Percentiles rank a stretch among this genome's conserved stretches.
phyloP scores from a whole-genome alignment of 148 eudicot genomes.

The Nepenthes gracilis region DNA sequence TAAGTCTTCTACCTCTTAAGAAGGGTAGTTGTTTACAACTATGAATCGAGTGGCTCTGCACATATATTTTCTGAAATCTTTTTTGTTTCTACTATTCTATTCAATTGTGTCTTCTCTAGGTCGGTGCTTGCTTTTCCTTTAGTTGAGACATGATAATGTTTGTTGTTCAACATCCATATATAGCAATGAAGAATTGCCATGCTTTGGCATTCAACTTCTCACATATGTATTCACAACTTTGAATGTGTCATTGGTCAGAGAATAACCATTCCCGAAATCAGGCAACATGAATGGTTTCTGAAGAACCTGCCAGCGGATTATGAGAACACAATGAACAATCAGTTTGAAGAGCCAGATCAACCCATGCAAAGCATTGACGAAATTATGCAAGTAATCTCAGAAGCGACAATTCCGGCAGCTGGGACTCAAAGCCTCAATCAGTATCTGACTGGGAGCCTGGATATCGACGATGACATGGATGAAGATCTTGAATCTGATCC shows the following conservation, averaged over 20 bases:
- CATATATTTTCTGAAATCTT: too few relatives aligned
- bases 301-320: slow-evolving; percentile 78
- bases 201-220: too few relatives aligned
- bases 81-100: too few relatives aligned
- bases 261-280: slow-evolving; percentile 66
- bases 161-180: too few relatives aligned
- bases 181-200: too few relatives aligned
- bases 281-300: slow-evolving; percentile 78
- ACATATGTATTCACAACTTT: not conserved
- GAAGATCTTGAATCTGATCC: slow-evolving; percentile 85
- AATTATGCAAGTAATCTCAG: slow-evolving; percentile 83
- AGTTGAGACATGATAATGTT: too few relatives aligned
- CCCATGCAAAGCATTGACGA: slow-evolving; percentile 77
- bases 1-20: too few relatives aligned
- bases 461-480: slow-evolving; percentile 87
- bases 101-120: too few relatives aligned
- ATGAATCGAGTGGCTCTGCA: too few relatives aligned
- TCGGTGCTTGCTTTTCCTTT: too few relatives aligned
- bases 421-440: slow-evolving; percentile 59
- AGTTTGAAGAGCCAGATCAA: slow-evolving; percentile 67
- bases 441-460: slow-evolving; percentile 64
- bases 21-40: too few relatives aligned
- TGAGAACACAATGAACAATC: slow-evolving; percentile 28
- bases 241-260: slow-evolving; percentile 32
- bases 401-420: slow-evolving; percentile 82